Conservation (phyloP, 225 moss, liverwort and hornwort species). For the Marchantia polymorpha region DNA sequence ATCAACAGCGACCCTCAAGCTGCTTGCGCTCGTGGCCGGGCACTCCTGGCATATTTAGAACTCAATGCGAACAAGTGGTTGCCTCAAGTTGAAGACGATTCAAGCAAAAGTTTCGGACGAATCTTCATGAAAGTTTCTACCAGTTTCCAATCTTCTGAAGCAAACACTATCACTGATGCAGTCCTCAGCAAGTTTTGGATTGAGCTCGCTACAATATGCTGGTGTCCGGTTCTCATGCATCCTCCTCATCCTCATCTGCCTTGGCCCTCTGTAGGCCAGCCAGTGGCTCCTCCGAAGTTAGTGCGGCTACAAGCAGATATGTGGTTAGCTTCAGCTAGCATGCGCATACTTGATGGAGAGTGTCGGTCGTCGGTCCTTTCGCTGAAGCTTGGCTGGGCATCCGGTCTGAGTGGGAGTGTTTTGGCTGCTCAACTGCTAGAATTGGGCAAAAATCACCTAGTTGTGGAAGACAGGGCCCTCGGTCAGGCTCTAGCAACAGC, state of each 20-base stretch:
- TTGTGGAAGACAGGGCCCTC: constrained; percentile 61
- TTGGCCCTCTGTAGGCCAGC: constrained; percentile 72
- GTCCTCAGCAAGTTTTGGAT: constrained; percentile 61
- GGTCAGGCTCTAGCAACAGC: constrained; percentile 76
- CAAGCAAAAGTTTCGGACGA: constrained; percentile 56
- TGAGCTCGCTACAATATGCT: constrained; percentile 68
- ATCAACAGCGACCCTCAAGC: constrained; percentile 50
- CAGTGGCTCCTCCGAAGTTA: constrained; percentile 77
- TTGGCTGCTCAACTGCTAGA: constrained; percentile 86
- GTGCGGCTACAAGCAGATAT: constrained; percentile 69
- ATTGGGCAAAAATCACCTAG: constrained; percentile 69
- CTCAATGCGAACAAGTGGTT: constrained; percentile 73
- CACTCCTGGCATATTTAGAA: constrained; percentile 68
- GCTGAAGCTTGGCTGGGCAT: constrained; percentile 68
- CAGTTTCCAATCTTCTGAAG: constrained; percentile 57
- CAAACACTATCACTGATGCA: constrained; percentile 36
- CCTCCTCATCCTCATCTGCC: constrained; percentile 74
- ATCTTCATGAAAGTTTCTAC: constrained; percentile 65
- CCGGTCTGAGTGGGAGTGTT: constrained; percentile 59
- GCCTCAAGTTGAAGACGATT: constrained; percentile 47
- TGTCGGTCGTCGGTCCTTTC: constrained; percentile 73
- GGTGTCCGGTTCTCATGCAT: constrained; percentile 79
- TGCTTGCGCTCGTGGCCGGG: constrained; percentile 61
- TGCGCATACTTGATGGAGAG: constrained; percentile 83
- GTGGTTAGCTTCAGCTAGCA: constrained; percentile 87